phyloP scores from a whole-genome alignment of 345 rosid species.

The Punica granatum region DNA sequence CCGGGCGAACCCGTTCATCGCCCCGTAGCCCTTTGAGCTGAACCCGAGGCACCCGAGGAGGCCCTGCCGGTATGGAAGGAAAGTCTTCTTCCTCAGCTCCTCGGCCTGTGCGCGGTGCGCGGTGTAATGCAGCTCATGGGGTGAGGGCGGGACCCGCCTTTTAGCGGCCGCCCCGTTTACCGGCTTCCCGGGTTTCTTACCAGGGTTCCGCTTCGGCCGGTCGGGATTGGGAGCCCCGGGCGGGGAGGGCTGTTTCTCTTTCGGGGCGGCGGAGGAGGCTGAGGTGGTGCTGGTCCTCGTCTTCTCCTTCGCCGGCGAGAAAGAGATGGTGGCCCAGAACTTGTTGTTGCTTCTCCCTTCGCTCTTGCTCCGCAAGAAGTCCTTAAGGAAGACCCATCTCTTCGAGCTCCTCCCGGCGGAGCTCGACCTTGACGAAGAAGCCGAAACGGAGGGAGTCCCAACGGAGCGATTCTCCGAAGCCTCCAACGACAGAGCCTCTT shows the following conservation, averaged over 20 bases:
- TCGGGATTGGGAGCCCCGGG: not conserved
- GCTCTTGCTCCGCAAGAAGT: constrained; percentile 81
- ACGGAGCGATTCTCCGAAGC: constrained; percentile 4
- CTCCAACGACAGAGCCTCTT: constrained; percentile 3
- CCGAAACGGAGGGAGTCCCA: constrained; percentile 42
- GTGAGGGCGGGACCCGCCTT: constrained; percentile 58
- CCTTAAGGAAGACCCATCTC: constrained; percentile 88
- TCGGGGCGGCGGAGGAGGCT: not conserved
- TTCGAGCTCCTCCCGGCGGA: constrained; percentile 91
- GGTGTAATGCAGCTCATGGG: constrained; percentile 91
- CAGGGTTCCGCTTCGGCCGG: not conserved
- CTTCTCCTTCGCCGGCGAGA: constrained; percentile 60
- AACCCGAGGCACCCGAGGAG: constrained; percentile 94
- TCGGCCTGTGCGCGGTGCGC: constrained; percentile 88
- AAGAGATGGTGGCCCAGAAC: constrained; percentile 62
- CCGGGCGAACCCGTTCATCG: constrained; percentile 79
- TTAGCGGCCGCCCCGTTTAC: constrained; percentile 41
- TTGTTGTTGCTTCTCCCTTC: constrained; percentile 87
- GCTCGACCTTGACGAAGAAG: constrained; percentile 75
- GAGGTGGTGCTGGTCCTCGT: constrained; percentile 17
- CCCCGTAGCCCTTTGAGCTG: constrained; percentile 92
- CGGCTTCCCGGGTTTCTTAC: constrained; percentile 26
- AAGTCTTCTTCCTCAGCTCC: constrained; percentile 95
- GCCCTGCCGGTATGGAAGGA: constrained; percentile 90
- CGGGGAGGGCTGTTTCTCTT: not conserved